Evolutionary conservation across 345 rosid species (phyloP).

Genomic region (Cardamine chenopodiifolia): DNA sequence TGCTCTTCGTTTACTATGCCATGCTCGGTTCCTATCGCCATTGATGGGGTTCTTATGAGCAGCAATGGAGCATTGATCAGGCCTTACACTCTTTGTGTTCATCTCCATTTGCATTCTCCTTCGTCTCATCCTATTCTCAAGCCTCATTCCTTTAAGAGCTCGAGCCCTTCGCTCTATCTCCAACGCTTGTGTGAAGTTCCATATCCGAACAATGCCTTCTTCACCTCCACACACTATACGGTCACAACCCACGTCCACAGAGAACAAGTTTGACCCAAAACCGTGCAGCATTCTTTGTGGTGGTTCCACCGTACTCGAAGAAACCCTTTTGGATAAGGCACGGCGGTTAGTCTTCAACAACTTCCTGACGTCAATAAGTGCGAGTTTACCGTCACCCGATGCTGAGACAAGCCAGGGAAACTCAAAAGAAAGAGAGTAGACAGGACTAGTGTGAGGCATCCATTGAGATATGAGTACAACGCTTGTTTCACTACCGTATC

Average conservation of each 20-base stretch:
- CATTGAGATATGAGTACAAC: conserved; percentile 67
- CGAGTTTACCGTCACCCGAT: conserved; percentile 80
- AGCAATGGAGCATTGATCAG: conserved; percentile 71
- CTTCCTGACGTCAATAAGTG: conserved; percentile 79
- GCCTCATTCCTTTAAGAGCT: conserved; percentile 64
- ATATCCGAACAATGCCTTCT: conserved; percentile 79
- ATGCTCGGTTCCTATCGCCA: conserved; percentile 56
- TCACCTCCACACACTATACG: conserved; percentile 91
- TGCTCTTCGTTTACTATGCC: conserved; percentile 66
- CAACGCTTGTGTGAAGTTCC: conserved; percentile 86
- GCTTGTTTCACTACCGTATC: conserved; percentile 24
- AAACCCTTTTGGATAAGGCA: conserved; percentile 44
- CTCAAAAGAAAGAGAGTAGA: conserved; percentile 82
- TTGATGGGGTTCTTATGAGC: conserved; percentile 71
- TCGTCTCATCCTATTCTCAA: conserved; percentile 83
- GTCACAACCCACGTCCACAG: conserved; percentile 83
- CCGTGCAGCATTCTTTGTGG: conserved; percentile 96
- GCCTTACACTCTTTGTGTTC: conserved; percentile 56
- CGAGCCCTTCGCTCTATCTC: conserved; percentile 69
- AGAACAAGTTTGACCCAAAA: conserved; percentile 65
- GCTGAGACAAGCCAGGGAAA: conserved; percentile 99
- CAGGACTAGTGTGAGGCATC: conserved; percentile 84
- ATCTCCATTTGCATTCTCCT: conserved; percentile 70
- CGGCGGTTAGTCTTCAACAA: conserved; percentile 55
- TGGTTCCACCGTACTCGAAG: conserved; percentile 57